Evolutionary conservation across 805 yeast genomes (phyloP).

Genomic region (Metschnikowia amazonensis): DNA sequence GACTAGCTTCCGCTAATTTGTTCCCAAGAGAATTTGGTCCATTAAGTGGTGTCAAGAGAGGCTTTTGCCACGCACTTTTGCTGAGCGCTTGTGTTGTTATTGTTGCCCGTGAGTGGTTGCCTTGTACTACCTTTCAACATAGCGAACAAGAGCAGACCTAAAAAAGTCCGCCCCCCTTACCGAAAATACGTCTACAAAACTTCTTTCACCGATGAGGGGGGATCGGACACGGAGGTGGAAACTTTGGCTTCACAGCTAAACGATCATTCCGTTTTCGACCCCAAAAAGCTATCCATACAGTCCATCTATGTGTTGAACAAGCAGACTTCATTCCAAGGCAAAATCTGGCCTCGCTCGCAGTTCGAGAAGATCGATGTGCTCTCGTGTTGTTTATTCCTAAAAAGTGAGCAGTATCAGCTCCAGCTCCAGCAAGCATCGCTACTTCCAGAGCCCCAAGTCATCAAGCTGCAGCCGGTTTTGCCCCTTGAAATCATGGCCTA

Average conservation of each 20-base stretch:
- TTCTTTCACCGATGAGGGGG: constrained; percentile 23
- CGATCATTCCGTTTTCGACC: constrained; percentile 14
- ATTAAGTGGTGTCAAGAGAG: not conserved
- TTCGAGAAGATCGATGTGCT: constrained; percentile 50
- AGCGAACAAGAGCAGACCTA: constrained; percentile 87
- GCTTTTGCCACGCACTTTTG: not conserved
- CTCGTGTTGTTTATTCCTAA: constrained; percentile 29
- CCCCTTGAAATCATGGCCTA: constrained; percentile 35
- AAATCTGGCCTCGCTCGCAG: constrained; percentile 47
- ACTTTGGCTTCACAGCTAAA: not conserved
- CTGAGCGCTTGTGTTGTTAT: not conserved
- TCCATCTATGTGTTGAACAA: constrained; percentile 34
- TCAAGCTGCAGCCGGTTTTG: constrained; percentile 22
- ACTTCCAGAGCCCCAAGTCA: constrained; percentile 11
- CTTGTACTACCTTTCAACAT: constrained; percentile 31
- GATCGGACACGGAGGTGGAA: constrained; percentile 13
- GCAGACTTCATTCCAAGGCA: constrained; percentile 20
- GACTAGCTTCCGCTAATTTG: not conserved
- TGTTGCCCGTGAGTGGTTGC: not conserved
- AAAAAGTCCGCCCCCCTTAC: constrained; percentile 77
- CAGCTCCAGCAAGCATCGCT: constrained; percentile 11
- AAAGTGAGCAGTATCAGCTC: constrained; percentile 22
- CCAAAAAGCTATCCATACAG: constrained; percentile 23
- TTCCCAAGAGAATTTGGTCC: not conserved
- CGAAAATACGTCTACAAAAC: constrained; percentile 64